Percentiles rank a stretch among this genome's conserved stretches.
Conservation (phyloP, 179 eudicot genomes). For the Drosera spatulata region DNA sequence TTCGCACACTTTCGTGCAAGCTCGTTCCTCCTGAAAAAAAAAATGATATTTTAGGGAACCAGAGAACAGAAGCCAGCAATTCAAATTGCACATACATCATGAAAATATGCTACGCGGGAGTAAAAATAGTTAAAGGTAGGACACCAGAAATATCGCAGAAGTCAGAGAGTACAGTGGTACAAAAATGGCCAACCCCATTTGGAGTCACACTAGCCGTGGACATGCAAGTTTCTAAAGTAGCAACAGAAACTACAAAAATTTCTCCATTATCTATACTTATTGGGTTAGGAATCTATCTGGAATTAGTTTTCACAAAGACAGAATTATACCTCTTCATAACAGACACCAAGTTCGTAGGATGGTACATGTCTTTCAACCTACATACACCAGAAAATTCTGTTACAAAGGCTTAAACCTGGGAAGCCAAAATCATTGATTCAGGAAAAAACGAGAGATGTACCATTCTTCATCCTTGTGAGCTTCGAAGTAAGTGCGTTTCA, state of each 20-base stretch:
- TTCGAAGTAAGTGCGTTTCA: constrained; percentile 81
- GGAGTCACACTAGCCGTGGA: neutral
- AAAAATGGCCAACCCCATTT: too few relatives aligned
- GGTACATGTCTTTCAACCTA: constrained; percentile 96
- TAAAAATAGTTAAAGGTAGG: too few relatives aligned
- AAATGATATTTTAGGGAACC: too few relatives aligned
- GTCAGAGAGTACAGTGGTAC: too few relatives aligned
- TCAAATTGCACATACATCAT: neutral
- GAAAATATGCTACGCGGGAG: neutral
- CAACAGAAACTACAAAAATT: neutral
- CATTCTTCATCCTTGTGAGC: constrained; percentile 96
- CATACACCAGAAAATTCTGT: constrained; percentile 3
- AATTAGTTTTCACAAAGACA: neutral
- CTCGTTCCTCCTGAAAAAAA: constrained; percentile 82
- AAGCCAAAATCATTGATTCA: neutral
- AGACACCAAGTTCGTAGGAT: constrained; percentile 76
- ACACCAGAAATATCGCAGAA: too few relatives aligned
- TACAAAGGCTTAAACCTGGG: constrained; percentile 2
- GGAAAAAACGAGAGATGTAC: constrained; percentile 22
- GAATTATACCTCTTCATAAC: constrained; percentile 75
- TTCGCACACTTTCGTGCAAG: constrained; percentile 72
- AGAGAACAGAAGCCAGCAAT: too few relatives aligned
- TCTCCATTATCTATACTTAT: neutral
- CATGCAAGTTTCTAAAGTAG: neutral
- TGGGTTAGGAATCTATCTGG: neutral